Evolutionary conservation across 2,329 filamentous ascomycete species (phyloP).

Genomic region (Uncinocarpus reesii): DNA sequence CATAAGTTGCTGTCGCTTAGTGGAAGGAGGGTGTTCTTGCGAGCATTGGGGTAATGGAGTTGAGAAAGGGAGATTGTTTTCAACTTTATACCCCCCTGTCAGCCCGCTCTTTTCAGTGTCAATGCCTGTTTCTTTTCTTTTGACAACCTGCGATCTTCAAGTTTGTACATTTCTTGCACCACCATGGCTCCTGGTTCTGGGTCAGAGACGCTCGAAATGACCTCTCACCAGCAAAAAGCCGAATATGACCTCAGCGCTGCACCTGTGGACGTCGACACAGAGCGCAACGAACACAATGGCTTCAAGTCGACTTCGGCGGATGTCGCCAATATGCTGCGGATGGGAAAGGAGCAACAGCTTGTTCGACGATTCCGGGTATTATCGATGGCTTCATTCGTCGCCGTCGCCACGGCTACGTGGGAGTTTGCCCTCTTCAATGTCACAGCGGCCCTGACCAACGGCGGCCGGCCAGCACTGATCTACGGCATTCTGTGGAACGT

Average conservation of each 20-base stretch:
- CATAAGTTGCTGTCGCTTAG: not conserved
- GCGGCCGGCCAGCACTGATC: slow-evolving; percentile 13
- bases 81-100: too few species aligned
- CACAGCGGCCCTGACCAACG: slow-evolving; percentile 11
- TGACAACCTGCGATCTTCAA: too few species aligned
- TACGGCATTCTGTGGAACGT: slow-evolving; percentile 16
- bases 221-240: not conserved
- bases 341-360: slow-evolving; percentile 17
- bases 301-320: slow-evolving; percentile 13
- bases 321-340: slow-evolving; percentile 15
- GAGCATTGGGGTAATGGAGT: not conserved
- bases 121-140: too few species aligned
- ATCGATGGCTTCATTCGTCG: slow-evolving; percentile 16
- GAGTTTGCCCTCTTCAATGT: slow-evolving; percentile 14
- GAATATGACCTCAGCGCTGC: not conserved
- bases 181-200: not conserved
- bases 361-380: slow-evolving; percentile 14
- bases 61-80: too few species aligned
- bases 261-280: not conserved
- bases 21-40: not conserved
- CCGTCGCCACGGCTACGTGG: slow-evolving; percentile 13
- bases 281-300: slow-evolving; percentile 3
- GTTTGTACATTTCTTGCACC: too few species aligned
- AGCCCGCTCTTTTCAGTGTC: too few species aligned
- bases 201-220: slow-evolving; percentile 2